Conservation (phyloP, 2,329 filamentous ascomycete species). For the Elsinoe fawcettii region DNA sequence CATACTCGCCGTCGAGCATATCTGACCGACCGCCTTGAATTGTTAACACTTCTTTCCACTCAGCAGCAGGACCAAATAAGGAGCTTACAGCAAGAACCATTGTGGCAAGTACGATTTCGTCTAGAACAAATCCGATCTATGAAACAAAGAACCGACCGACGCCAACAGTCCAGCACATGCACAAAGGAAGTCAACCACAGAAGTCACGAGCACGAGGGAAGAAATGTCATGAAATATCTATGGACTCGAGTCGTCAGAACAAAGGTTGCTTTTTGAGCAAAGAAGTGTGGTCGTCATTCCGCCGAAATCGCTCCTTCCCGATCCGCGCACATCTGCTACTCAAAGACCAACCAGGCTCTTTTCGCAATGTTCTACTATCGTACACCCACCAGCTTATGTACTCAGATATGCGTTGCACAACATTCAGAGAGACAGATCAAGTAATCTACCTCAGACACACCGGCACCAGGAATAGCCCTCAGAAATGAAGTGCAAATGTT, state of each 20-base stretch:
- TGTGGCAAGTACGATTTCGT: slow-evolving; percentile 7
- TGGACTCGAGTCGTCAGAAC: background rate
- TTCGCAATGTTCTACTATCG: no score
- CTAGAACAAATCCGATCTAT: background rate
- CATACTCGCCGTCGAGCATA: slow-evolving; percentile 76
- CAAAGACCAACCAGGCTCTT: no score
- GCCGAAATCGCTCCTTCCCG: background rate
- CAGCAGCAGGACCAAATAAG: background rate
- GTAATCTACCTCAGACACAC: background rate
- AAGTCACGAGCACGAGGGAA: background rate
- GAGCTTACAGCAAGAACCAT: slow-evolving; percentile 25
- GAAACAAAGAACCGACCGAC: background rate
- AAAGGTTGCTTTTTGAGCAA: background rate
- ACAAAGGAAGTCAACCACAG: background rate
- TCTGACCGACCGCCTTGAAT: slow-evolving; percentile 74
- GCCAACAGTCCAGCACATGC: background rate
- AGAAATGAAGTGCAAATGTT: background rate
- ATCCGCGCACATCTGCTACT: background rate
- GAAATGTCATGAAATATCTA: background rate
- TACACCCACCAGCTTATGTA: no score
- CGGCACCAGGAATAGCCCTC: background rate
- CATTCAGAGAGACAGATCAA: background rate
- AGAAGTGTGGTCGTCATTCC: background rate
- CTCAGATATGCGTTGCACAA: background rate
- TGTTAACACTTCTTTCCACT: background rate